Base-by-base conservation (phyloP, 2,329 filamentous ascomycete species). In the Dactylonectria macrodidyma region DNA sequence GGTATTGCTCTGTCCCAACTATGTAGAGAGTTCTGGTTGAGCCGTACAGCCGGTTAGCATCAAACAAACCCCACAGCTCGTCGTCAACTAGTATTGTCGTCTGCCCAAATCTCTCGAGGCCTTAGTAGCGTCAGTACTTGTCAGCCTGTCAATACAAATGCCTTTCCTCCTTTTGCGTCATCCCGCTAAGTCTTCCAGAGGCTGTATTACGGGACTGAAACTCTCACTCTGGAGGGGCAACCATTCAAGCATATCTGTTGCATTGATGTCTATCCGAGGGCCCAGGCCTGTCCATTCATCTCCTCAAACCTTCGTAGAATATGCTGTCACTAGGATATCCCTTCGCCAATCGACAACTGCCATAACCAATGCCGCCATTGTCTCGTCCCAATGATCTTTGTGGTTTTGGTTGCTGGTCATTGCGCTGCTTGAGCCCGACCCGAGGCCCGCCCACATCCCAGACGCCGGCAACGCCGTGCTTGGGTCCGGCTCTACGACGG, bases 381-480 rank as follows among this genome's bases (percentile, higher is more conserved):
- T 19, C 51, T 36, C 50, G 10, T 33, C 30, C 47, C 26, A 8
- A 22, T 51, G 14, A 12, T 30, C 14, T n/a, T 26, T 22, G 26
- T 54, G 33, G 51, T n/a, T 33, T 12, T 10, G 19, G 51, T 11
- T 10, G 51, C 24, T 38, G 50, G n/a, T 30, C 33, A n/a, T 52
- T 56, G 51, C 59, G 55, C 54, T 62, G 41, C 30, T 56, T 19
- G 46, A 36, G 33, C 44, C 59, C 34, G 19, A 56, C 46, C 57
- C 50, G 51, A 48, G 10, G 51, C 55, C 26, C 63, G 57, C 63
- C 63, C 63, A 62, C 63, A 62, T 66, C 63, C 63, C 62, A 58
- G 6, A 30, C 33, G 19, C 52, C 63, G 63, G 63, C 46, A 12
- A 66, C 63, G 63, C 58, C 63, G 63, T 44, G 26, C 57, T 24